These are phyloP conservation scores for Candida bentonensis DNA, from an alignment of 805 yeast species.

Conservation along the genomic window DNA sequence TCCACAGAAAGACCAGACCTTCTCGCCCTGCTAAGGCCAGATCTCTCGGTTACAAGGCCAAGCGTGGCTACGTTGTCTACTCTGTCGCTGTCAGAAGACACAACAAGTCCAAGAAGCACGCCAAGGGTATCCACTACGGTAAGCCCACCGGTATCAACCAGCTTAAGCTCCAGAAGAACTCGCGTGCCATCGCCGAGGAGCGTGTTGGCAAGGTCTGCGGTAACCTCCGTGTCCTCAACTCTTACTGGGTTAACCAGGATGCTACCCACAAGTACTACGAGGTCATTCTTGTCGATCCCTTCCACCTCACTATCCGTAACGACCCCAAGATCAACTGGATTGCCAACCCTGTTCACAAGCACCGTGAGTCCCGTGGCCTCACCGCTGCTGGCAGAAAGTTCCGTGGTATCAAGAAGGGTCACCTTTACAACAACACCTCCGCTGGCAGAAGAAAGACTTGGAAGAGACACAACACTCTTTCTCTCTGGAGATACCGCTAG, in stretches of 20 bases:
- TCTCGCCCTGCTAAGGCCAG: constrained; percentile 99
- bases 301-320: constrained; percentile 97
- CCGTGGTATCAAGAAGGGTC: constrained; percentile 99
- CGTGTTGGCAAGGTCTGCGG: constrained; percentile 98
- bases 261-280: constrained; percentile 98
- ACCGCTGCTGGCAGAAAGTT: constrained; percentile 97
- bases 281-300: constrained; percentile 94
- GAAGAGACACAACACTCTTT: constrained; percentile 98
- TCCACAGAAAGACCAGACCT: constrained; percentile 98
- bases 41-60: constrained; percentile 99
- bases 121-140: constrained; percentile 99
- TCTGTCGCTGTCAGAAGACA: constrained; percentile 99
- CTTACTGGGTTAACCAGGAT: constrained; percentile 99
- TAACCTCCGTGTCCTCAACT: constrained; percentile 98
- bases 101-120: constrained; percentile 99
- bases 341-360: constrained; percentile 99
- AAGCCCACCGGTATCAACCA: constrained; percentile 99
- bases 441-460: constrained; percentile 99
- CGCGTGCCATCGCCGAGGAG: constrained; percentile 98
- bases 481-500: constrained; percentile 99
- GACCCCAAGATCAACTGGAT: constrained; percentile 99
- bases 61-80: constrained; percentile 98
- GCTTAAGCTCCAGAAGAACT: constrained; percentile 97
- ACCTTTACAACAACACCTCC: constrained; percentile 93
- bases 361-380: constrained; percentile 98